A percentile compares a stretch with the other conserved stretches of the same genome.
Evolutionary conservation across 352 stramenopile species (phyloP).

Genomic region (Phytophthora idaei): DNA sequence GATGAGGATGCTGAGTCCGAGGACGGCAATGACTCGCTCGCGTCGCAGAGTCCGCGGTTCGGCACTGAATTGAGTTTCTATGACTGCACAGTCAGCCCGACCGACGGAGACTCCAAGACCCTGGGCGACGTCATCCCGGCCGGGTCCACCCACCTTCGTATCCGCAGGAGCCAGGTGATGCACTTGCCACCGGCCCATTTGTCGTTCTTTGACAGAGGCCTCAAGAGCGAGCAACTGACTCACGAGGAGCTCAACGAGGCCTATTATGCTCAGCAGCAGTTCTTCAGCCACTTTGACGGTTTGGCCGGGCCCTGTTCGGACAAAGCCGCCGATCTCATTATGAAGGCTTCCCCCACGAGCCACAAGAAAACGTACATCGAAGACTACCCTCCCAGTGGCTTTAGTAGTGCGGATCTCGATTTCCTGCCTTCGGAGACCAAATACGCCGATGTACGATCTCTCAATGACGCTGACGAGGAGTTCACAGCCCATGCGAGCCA

Average conservation of each 20-base stretch:
- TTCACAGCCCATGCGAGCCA: slow-evolving; percentile 51
- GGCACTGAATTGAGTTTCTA: slow-evolving; percentile 33
- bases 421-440: slow-evolving; percentile 52
- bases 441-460: slow-evolving; percentile 58
- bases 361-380: slow-evolving; percentile 21
- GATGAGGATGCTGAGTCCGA: slow-evolving; percentile 69
- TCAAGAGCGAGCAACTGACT: slow-evolving; percentile 4
- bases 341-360: slow-evolving; percentile 15
- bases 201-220: slow-evolving; percentile 24
- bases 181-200: slow-evolving; percentile 29
- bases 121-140: slow-evolving; percentile 52
- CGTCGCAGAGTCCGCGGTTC: slow-evolving; percentile 54
- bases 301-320: slow-evolving; percentile 21
- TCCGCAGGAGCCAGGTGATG: slow-evolving; percentile 55
- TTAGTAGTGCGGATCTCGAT: slow-evolving; percentile 37
- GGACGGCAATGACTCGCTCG: slow-evolving; percentile 56
- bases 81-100: slow-evolving; percentile 64
- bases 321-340: slow-evolving; percentile 23
- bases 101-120: slow-evolving; percentile 43
- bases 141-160: slow-evolving; percentile 47
- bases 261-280: slow-evolving; percentile 26
- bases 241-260: slow-evolving; percentile 14
- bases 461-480: slow-evolving; percentile 55
- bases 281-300: slow-evolving; percentile 16
- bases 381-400: slow-evolving; percentile 39